These are phyloP conservation scores for Eucalyptus sp. DNA, from an alignment of 345 rosid genomes.

Conservation along the genomic window DNA sequence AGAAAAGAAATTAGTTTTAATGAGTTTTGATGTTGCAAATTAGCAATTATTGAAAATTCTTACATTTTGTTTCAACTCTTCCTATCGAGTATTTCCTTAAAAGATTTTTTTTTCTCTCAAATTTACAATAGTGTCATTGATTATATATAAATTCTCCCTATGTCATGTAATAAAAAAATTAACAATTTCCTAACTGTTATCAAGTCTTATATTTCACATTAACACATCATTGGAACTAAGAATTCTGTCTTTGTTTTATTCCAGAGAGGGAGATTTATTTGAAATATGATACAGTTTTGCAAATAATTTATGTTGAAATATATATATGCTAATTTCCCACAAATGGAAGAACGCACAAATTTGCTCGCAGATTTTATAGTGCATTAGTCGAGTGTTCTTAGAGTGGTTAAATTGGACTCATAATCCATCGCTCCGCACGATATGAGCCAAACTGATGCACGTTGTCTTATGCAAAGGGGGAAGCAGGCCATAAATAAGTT, in stretches of 20 bases:
- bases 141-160: not conserved
- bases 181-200: not conserved
- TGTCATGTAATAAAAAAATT: not conserved
- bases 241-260: not conserved
- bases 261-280: not conserved
- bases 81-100: not conserved
- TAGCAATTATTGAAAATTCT: not conserved
- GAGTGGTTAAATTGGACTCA: not conserved
- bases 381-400: not conserved
- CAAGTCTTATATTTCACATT: not conserved
- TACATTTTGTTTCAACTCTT: not conserved
- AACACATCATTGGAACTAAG: not conserved
- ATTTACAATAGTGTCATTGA: too few species aligned
- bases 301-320: not conserved
- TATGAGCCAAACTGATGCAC: not conserved
- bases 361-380: not conserved
- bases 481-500: not conserved
- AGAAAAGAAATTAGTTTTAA: too few species aligned
- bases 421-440: not conserved
- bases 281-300: not conserved
- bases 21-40: not conserved
- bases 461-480: accelerated
- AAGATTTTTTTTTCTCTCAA: not conserved
- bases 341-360: not conserved
- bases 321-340: not conserved